phyloP scores from a whole-genome alignment of 805 yeast genomes.

The Saturnispora kantuleensis region DNA sequence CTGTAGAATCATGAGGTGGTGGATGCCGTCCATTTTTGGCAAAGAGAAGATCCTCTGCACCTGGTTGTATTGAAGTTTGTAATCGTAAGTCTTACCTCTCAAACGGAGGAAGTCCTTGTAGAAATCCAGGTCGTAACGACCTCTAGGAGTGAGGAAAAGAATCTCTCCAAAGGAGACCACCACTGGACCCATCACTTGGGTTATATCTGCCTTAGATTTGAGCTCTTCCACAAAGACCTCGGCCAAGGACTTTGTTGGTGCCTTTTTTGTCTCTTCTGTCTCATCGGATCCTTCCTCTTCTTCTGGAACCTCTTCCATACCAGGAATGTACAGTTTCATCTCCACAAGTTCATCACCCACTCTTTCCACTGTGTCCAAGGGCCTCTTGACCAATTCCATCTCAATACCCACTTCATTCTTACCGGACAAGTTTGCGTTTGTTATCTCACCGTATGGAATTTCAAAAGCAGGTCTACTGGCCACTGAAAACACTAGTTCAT shows the following conservation, averaged over 20 bases:
- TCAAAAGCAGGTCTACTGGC: slow-evolving; percentile 88
- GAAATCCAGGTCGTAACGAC: slow-evolving; percentile 95
- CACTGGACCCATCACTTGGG: slow-evolving; percentile 90
- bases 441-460: slow-evolving; percentile 69
- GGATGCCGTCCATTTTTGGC: slow-evolving; percentile 90
- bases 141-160: slow-evolving; percentile 92
- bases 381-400: slow-evolving; percentile 42
- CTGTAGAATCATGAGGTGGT: slow-evolving; percentile 79
- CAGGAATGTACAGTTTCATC: slow-evolving; percentile 88
- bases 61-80: slow-evolving; percentile 83
- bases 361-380: slow-evolving; percentile 38
- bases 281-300: slow-evolving; percentile 21
- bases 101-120: slow-evolving; percentile 78
- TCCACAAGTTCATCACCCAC: slow-evolving; percentile 97
- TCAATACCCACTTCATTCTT: slow-evolving; percentile 92
- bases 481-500: slow-evolving; percentile 77
- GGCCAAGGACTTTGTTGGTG: slow-evolving; percentile 50
- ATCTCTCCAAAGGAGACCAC: slow-evolving; percentile 88
- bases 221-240: slow-evolving; percentile 80
- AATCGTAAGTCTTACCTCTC: slow-evolving; percentile 96
- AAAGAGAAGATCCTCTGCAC: slow-evolving; percentile 84
- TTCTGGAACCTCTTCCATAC: slow-evolving; percentile 31
- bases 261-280: slow-evolving; percentile 23
- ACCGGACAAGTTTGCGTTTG: slow-evolving; percentile 82
- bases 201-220: slow-evolving; percentile 88